phyloP scores from a whole-genome alignment of 2,329 filamentous ascomycete genomes.

The Zalaria sp. region DNA sequence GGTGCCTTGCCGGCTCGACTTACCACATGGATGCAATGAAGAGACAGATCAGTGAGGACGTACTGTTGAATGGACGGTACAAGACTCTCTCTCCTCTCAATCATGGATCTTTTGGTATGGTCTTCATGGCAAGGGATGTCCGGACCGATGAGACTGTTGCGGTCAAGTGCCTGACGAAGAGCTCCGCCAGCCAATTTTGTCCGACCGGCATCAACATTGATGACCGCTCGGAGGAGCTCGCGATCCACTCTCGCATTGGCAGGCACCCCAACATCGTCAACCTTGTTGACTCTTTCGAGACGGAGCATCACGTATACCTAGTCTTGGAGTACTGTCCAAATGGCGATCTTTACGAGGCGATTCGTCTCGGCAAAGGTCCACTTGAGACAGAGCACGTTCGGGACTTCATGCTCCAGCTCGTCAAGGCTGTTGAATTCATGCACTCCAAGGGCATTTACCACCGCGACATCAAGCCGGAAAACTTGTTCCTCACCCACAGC shows the following conservation, averaged over 20 bases:
- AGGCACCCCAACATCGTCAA: conserved; percentile 88
- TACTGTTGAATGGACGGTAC: conserved; percentile 78
- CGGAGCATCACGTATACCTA: conserved; percentile 74
- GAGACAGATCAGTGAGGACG: conserved; percentile 64
- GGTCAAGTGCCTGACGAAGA: conserved; percentile 91
- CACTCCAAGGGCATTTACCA: conserved; percentile 87
- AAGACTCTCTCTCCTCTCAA: conserved; percentile 88
- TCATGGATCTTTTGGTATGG: conserved; percentile 97
- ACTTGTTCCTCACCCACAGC: conserved; percentile 82
- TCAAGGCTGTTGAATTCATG: conserved; percentile 80
- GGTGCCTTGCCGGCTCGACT: not conserved
- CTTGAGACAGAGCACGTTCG: conserved; percentile 93
- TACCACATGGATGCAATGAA: conserved; percentile 67
- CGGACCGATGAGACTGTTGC: conserved; percentile 68
- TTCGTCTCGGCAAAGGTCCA: conserved; percentile 74
- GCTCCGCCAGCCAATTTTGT: conserved; percentile 31
- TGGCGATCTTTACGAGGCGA: conserved; percentile 94
- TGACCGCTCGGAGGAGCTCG: conserved; percentile 68
- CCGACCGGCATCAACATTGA: conserved; percentile 58
- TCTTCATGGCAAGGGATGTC: conserved; percentile 79
- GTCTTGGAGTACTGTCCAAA: conserved; percentile 92
- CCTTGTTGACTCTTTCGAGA: conserved; percentile 81
- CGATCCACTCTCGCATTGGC: conserved; percentile 66
- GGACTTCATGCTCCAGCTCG: conserved; percentile 89
- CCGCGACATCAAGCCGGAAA: conserved; percentile 98